Percentiles rank a stretch among this genome's conserved stretches.
phyloP scores from a whole-genome alignment of 1,284 basidiomycete genomes.

The Irpex sp. region DNA sequence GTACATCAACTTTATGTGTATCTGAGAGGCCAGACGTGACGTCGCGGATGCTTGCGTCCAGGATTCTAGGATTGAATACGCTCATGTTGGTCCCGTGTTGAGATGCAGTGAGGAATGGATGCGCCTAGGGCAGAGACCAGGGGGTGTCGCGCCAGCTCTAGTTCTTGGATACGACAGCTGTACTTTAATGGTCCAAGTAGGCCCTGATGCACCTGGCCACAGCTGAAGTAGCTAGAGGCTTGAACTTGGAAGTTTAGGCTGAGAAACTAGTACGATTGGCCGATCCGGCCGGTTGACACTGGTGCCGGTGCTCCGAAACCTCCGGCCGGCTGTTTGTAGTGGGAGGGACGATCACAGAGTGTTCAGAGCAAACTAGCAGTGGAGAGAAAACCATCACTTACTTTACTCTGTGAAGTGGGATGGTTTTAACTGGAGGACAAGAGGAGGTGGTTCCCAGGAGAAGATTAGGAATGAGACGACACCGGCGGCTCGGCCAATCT shows the following conservation, averaged over 20 bases:
- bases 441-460: not conserved
- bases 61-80: slow-evolving; percentile 69
- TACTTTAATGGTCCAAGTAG: not conserved
- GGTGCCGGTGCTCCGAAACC: not conserved
- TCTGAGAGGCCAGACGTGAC: slow-evolving; percentile 52
- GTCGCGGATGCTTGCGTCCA: slow-evolving; percentile 68
- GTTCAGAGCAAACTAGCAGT: not conserved
- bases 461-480: not conserved
- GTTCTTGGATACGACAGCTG: not conserved
- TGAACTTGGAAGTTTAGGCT: not conserved
- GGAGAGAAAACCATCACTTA: not conserved
- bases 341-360: not conserved
- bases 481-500: not conserved
- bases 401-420: not conserved
- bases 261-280: not conserved
- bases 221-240: not conserved
- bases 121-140: not conserved
- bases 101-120: not conserved
- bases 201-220: not conserved
- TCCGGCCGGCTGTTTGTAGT: not conserved
- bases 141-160: not conserved
- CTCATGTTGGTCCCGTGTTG: slow-evolving; percentile 32
- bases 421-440: not conserved
- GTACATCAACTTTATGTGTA: slow-evolving; percentile 62
- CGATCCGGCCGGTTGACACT: not conserved